These are phyloP conservation scores for Domatiomyces catenatus DNA, from an alignment of 2,329 filamentous ascomycete genomes.

Conservation along the genomic window DNA sequence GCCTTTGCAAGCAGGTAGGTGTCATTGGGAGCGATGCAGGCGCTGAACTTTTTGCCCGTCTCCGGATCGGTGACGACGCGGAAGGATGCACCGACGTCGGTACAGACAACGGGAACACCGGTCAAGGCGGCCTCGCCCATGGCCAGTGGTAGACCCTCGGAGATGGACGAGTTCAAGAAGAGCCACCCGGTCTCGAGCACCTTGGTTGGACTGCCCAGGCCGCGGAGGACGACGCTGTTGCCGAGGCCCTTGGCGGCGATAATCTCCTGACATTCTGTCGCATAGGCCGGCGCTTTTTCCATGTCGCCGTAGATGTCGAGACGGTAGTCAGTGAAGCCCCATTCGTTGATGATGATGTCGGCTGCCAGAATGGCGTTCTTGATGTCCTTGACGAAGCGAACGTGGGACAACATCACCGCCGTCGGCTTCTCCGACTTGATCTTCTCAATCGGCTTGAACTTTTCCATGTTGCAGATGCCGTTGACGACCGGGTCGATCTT, in stretches of 20 bases:
- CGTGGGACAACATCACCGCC: conserved; percentile 49
- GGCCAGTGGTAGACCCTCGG: conserved; percentile 31
- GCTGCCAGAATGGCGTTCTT: conserved; percentile 49
- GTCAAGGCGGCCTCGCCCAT: conserved; percentile 33
- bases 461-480: conserved; percentile 49
- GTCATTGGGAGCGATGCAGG: conserved; percentile 50
- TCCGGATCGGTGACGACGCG: conserved; percentile 29
- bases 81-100: conserved; percentile 28
- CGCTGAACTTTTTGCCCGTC: conserved; percentile 39
- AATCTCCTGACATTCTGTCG: conserved; percentile 43
- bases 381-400: conserved; percentile 42
- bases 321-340: conserved; percentile 49
- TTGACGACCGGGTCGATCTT: conserved; percentile 53
- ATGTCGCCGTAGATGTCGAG: conserved; percentile 49
- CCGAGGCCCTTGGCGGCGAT: conserved; percentile 41
- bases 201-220: conserved; percentile 41
- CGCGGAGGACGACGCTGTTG: conserved; percentile 36
- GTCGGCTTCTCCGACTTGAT: conserved; percentile 45
- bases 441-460: conserved; percentile 44
- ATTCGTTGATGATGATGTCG: conserved; percentile 50
- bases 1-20: conserved; percentile 44
- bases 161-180: conserved; percentile 35
- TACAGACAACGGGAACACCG: conserved; percentile 30
- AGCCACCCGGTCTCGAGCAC: conserved; percentile 43
- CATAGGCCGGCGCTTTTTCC: conserved; percentile 47